Evolutionary conservation across 169 alveolate species (phyloP).

Genomic region (Plasmodium relictum): DNA sequence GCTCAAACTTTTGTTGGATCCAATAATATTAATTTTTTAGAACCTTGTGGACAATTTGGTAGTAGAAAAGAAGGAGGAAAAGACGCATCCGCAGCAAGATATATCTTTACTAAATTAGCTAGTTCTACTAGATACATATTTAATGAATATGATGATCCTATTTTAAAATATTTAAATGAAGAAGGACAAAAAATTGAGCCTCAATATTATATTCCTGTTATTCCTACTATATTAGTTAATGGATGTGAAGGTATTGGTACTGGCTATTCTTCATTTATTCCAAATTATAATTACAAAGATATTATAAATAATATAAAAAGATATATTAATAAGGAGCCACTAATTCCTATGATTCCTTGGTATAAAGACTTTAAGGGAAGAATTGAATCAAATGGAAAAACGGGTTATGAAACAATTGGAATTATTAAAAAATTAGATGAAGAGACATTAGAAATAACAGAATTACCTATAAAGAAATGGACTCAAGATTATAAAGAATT

Average conservation of each 20-base stretch:
- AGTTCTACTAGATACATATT: slow-evolving; percentile 92
- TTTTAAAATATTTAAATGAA: slow-evolving; percentile 93
- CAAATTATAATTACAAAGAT: slow-evolving; percentile 97
- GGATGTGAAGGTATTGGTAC: slow-evolving; percentile 99
- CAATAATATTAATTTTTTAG: slow-evolving; percentile 90
- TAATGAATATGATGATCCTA: slow-evolving; percentile 95
- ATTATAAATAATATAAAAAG: slow-evolving; percentile 93
- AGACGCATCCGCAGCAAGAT: slow-evolving; percentile 97
- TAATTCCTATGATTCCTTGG: slow-evolving; percentile 98
- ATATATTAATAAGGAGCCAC: slow-evolving; percentile 90
- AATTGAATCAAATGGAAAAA: slow-evolving; percentile 90
- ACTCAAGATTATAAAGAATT: slow-evolving; percentile 97
- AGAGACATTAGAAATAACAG: slow-evolving; percentile 94
- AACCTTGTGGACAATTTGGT: slow-evolving; percentile 99
- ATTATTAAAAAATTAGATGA: slow-evolving; percentile 82
- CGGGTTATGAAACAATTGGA: slow-evolving; percentile 90
- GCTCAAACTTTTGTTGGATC: slow-evolving; percentile 99
- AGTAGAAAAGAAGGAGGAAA: slow-evolving; percentile 98
- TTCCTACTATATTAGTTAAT: slow-evolving; percentile 98
- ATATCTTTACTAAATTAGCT: slow-evolving; percentile 94
- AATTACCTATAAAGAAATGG: slow-evolving; percentile 98
- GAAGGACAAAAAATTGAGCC: slow-evolving; percentile 99
- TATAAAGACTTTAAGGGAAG: slow-evolving; percentile 97
- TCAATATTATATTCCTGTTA: slow-evolving; percentile 97
- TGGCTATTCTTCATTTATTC: slow-evolving; percentile 96